phyloP scores from a whole-genome alignment of 139 green algal genomes.

The Diplosphaera chodatii region DNA sequence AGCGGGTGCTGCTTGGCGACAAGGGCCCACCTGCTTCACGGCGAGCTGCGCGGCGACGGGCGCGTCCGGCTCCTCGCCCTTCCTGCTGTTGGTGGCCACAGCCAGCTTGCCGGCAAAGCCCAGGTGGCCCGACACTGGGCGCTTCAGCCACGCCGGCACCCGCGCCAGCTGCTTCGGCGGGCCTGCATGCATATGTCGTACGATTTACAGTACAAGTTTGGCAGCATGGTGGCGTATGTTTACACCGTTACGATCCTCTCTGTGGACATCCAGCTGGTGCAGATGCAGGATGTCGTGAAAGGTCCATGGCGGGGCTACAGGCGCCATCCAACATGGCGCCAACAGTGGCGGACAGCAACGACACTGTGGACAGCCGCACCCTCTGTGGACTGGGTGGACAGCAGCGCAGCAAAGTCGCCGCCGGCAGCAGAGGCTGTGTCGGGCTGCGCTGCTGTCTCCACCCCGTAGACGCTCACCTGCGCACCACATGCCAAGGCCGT shows the following conservation, averaged over 20 bases:
- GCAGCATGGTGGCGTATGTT: too few relatives aligned
- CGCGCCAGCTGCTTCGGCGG: constrained; percentile 20
- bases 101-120: constrained; percentile 82
- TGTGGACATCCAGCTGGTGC: too few relatives aligned
- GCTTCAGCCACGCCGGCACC: constrained; percentile 81
- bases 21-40: constrained; percentile 8
- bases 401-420: background rate
- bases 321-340: background rate
- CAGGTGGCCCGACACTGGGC: constrained; percentile 69
- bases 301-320: too few relatives aligned
- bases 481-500: too few relatives aligned
- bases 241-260: too few relatives aligned
- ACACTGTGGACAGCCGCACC: too few relatives aligned
- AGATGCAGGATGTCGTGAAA: background rate
- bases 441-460: background rate
- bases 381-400: background rate
- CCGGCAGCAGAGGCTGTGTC: background rate
- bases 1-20: too few relatives aligned
- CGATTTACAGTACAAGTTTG: too few relatives aligned
- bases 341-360: too few relatives aligned
- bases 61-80: constrained; percentile 23
- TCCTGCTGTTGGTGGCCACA: constrained; percentile 45
- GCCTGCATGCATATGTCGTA: constrained; percentile 2
- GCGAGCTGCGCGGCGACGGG: background rate
- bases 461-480: background rate